phyloP scores from a whole-genome alignment of 2,329 filamentous ascomycete genomes.

The Diplodia mutila region DNA sequence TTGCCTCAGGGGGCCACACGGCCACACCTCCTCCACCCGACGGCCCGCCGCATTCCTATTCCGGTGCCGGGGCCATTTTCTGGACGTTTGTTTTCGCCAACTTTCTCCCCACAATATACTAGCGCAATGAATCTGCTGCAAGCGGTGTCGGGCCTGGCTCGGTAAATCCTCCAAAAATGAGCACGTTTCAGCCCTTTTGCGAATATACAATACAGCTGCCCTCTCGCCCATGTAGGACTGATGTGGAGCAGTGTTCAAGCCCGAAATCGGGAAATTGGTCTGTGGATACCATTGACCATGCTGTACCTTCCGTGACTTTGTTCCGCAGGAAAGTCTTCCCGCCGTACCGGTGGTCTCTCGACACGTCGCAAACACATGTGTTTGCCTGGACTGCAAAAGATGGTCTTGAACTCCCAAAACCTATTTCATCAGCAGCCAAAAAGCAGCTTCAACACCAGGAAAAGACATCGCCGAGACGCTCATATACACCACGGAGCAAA shows the following conservation, averaged over 20 bases:
- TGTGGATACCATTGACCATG: neutral
- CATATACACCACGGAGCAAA: neutral
- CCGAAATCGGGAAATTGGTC: neutral
- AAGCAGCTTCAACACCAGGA: too few species aligned
- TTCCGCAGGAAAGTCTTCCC: neutral
- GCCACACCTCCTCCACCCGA: neutral
- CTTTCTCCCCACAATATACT: neutral
- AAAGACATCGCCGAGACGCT: too few species aligned
- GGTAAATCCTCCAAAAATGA: neutral
- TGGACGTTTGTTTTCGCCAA: neutral
- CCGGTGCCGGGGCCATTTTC: slow-evolving; percentile 4
- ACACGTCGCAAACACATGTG: neutral
- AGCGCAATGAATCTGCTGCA: slow-evolving; percentile 8
- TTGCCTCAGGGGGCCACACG: too few species aligned
- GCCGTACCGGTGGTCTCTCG: neutral
- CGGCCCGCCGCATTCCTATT: slow-evolving; percentile 6
- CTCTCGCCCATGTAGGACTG: too few species aligned
- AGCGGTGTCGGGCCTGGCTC: slow-evolving; percentile 1
- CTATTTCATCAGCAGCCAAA: too few species aligned
- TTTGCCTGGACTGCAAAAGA: neutral
- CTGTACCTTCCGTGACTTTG: neutral
- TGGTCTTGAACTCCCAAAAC: neutral
- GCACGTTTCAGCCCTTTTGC: neutral
- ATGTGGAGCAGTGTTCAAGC: neutral
- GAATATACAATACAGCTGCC: too few species aligned